Base-by-base conservation (phyloP, 2,329 filamentous ascomycete species). In the Cladosporium colombiae region DNA sequence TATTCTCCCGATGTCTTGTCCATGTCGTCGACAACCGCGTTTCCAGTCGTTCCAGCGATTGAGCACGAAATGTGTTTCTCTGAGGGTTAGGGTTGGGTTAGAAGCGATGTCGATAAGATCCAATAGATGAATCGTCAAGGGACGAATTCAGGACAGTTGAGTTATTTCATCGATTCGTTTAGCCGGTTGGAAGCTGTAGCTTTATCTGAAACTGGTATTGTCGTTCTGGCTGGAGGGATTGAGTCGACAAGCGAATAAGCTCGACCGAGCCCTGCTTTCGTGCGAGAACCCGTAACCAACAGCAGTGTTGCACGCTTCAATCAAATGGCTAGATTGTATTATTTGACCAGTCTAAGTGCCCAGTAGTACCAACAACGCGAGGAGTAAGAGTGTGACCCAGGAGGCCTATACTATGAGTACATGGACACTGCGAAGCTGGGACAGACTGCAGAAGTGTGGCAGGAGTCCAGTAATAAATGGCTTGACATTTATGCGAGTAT, bases 161-260 rank as follows among this genome's bases (percentile, higher is more conserved):
- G 8, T 11, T 11, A 1, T 8, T 11, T 46, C 40, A 1, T 44
- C 8, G 7, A 23, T 21, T 1, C 3, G 1, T 23, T 21, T 21
- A 1, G n/a, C 23, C n/a, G 1, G 10, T 2, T 2, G 3, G 4
- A 40, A 6, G n/a, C n/a, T 13, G n/a, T 1, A 13, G n/a, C n/a
- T 21, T 21, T 5, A 13, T 46, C 8, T 13, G 1, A 3, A 11
- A n/a, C 4, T 21, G 40, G 8, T 13, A 1, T 5, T 23, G 7
- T 11, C 10, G n/a, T 46, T 46, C n/a, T 23, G 2, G n/a, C 37
- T 46, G 2, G 8, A 2, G 3, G n/a, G 2, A 46, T 13, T 46
- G 3, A 10, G 40, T 46, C 5, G 40, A 46, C n/a, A 46, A 21
- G 2, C 40, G 8, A 21, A 46, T 21, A 1, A 5, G 1, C 5